phyloP scores from a whole-genome alignment of 2,329 filamentous ascomycete genomes.

The Exophiala oligosperma region DNA sequence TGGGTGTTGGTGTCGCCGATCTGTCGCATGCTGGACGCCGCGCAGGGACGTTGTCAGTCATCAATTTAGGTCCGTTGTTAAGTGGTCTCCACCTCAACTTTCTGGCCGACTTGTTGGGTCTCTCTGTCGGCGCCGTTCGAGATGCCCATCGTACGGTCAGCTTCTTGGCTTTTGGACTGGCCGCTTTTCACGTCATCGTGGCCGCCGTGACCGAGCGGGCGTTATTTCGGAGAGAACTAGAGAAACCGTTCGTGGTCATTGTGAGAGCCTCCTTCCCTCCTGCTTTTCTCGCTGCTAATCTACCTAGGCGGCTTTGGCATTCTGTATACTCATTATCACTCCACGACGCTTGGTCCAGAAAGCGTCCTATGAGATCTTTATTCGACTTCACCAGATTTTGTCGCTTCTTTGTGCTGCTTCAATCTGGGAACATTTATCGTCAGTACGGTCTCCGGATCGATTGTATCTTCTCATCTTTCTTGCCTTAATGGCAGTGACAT shows the following conservation, averaged over 20 bases:
- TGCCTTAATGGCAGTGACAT: not conserved
- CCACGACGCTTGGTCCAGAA: not conserved
- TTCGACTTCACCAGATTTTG: not conserved
- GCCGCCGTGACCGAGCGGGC: not conserved
- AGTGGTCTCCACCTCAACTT: constrained; percentile 2
- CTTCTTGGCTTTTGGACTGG: not conserved
- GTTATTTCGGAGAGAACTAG: not conserved
- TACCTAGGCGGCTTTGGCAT: not conserved
- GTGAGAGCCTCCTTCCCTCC: not conserved
- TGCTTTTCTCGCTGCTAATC: not conserved
- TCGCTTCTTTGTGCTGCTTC: not conserved
- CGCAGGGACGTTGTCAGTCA: not conserved
- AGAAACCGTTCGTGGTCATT: not conserved
- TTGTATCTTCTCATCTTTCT: not conserved
- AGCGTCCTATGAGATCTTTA: constrained; percentile 1
- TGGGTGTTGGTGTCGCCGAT: not conserved
- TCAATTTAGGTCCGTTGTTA: constrained; percentile 1
- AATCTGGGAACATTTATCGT: constrained; percentile 1
- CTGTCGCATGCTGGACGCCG: not conserved
- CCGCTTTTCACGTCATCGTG: not conserved
- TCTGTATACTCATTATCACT: constrained; percentile 1
- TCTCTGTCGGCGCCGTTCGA: not conserved
- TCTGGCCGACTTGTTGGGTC: not conserved
- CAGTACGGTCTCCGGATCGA: not conserved
- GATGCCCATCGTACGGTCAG: not conserved